Evolutionary conservation across 345 rosid genomes (phyloP).

Genomic region (Bruguiera gymnorhiza): DNA sequence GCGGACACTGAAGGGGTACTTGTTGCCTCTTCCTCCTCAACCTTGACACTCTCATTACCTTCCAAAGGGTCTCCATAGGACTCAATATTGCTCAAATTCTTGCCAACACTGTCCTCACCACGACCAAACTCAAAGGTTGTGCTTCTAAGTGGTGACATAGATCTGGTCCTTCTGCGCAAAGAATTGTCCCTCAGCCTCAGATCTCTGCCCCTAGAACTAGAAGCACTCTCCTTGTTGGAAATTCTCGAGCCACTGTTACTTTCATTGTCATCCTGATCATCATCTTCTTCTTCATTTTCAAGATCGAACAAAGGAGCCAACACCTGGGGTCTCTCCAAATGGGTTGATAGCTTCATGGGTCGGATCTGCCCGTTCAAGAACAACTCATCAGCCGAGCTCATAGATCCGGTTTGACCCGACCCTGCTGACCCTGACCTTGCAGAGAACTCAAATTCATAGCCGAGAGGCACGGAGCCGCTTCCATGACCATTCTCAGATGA

Average conservation of each 20-base stretch:
- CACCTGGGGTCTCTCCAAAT: conserved; percentile 75
- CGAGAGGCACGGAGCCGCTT: conserved; percentile 16
- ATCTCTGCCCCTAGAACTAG: conserved; percentile 57
- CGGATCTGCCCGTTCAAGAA: conserved; percentile 90
- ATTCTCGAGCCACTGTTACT: conserved; percentile 5
- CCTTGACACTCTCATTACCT: conserved; percentile 7
- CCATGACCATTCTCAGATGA: not conserved
- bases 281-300: conserved; percentile 51
- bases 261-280: not conserved
- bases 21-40: conserved; percentile 29
- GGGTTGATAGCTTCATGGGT: conserved; percentile 88
- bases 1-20: conserved; percentile 52
- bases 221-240: not conserved
- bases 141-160: conserved; percentile 79
- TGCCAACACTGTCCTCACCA: conserved; percentile 17
- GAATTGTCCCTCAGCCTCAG: conserved; percentile 65
- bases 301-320: conserved; percentile 70
- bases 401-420: conserved; percentile 48
- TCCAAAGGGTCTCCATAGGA: conserved; percentile 11
- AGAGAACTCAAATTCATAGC: conserved; percentile 83
- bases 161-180: conserved; percentile 72
- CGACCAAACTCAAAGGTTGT: conserved; percentile 37
- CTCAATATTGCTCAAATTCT: not conserved
- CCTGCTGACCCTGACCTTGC: conserved; percentile 45
- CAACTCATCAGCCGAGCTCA: conserved; percentile 88